phyloP scores from a whole-genome alignment of 345 rosid species.

The Ceriops zippeliana region DNA sequence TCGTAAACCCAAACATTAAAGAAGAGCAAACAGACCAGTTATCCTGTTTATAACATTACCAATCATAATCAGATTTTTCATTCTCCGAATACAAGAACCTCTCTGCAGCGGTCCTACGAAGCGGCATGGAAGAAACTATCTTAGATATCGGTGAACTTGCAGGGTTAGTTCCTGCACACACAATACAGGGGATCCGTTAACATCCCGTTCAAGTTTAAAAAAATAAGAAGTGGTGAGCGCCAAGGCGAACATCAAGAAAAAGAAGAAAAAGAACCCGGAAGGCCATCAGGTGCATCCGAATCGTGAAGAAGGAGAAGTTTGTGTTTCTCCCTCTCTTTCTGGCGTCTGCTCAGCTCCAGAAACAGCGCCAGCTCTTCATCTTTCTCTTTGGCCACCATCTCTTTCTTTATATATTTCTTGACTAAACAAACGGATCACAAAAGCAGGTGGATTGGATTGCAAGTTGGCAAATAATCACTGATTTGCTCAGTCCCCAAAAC shows the following conservation, averaged over 20 bases:
- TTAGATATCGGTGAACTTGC: conserved; percentile 1
- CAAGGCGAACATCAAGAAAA: background rate
- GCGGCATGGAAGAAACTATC: conserved; percentile 13
- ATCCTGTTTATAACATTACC: conserved; percentile 14
- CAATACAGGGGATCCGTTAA: background rate
- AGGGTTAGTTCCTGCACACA: conserved; percentile 3
- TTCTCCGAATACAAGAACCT: conserved; percentile 34
- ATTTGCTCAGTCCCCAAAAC: no score
- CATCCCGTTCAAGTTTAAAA: background rate
- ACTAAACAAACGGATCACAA: no score
- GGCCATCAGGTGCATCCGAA: background rate
- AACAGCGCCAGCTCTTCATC: conserved; percentile 31
- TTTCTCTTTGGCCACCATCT: conserved; percentile 29
- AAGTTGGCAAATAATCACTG: no score
- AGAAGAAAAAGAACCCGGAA: conserved; percentile 5
- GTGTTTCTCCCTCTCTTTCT: conserved; percentile 20
- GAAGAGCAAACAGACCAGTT: background rate
- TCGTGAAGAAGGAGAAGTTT: conserved; percentile 7
- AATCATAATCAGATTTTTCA: conserved; percentile 33
- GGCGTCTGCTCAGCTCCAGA: conserved; percentile 27
- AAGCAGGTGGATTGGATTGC: no score
- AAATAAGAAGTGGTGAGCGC: background rate
- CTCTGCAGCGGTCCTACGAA: conserved; percentile 26
- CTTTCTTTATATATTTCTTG: background rate
- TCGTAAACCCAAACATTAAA: no score